Base-by-base conservation (phyloP, 1,284 basidiomycete genomes). In the Wallemia mellicola region DNA sequence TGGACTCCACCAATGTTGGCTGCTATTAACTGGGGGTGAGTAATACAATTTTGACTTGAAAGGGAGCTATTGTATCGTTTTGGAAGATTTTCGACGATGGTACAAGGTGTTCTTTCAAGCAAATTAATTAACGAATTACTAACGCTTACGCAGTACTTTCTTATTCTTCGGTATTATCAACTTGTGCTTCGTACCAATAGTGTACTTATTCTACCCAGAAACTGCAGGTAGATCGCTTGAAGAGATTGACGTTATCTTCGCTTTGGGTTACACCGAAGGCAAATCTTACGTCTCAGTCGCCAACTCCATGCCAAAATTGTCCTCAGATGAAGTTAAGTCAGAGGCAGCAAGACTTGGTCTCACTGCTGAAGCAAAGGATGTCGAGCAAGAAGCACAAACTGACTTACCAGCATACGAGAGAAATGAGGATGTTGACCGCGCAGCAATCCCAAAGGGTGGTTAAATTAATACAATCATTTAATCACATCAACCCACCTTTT, bases 231-330 rank as follows among this genome's bases (percentile, higher is more conserved):
- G 62, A 9, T 62, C 61, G 5, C 62, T 65, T 38, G 65, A 65
- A 38, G 64, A 67, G 60, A 62, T 67, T 58, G 66, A 68, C 48
- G 24, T 63, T 28, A 65, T 68, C 60, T 68, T 68, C 56, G 66
- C 66, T 15, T 63, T 63, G n/a, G 65, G 63, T 17, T 63, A 66
- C 60, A 58, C 64, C 60, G 65, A 66, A 58, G 30, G 58, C 17
- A 62, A 62, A 19, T 59, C 59, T 0, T 65, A 64, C 22, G 63
- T 65, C 57, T 60, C 62, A 25, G 62, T 66, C 58, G 62, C 64
- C 1, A 60, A 62, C 24, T 38, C 61, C n/a, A 63, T 66, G 65
- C 65, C 65, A 2, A 59, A 59, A 9, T 54, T 65, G 3, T 48
- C 60, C 1, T 28, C 32, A 0, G 58, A 57, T 1, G 64, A 66